These are phyloP conservation scores for Iris pallida DNA, from an alignment of 116 monocot species.

Conservation along the genomic window DNA sequence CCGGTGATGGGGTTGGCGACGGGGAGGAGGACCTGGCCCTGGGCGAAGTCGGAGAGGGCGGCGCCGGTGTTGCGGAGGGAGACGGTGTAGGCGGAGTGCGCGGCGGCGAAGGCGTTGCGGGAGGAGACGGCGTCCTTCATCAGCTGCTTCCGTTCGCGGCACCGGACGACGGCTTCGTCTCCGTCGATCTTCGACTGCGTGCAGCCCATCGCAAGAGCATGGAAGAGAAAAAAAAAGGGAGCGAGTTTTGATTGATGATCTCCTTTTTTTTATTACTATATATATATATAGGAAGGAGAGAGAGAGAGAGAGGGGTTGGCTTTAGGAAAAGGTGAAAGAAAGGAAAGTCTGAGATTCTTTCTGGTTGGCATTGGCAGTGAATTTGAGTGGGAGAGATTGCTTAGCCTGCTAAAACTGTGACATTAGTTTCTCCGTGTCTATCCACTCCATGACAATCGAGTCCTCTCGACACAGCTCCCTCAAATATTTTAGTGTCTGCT, in stretches of 20 bases:
- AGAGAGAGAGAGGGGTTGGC: no score
- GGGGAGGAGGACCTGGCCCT: conserved; percentile 24
- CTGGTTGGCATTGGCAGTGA: no score
- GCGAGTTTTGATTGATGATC: not conserved
- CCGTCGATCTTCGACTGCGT: conserved; percentile 16
- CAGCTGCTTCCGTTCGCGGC: conserved; percentile 9
- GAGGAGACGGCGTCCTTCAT: conserved; percentile 13
- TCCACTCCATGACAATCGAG: no score
- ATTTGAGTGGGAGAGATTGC: no score
- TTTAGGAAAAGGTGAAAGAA: no score
- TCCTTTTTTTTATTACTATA: no score
- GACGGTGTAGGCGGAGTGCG: conserved; percentile 38
- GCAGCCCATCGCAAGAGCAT: conserved; percentile 8
- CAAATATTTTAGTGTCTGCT: no score
- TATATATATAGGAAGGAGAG: no score
- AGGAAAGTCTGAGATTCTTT: no score
- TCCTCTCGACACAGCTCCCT: no score
- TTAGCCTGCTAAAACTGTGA: no score
- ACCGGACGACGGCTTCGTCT: conserved; percentile 7
- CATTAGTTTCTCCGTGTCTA: no score
- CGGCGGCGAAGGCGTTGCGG: conserved; percentile 22
- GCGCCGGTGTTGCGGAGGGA: conserved; percentile 71
- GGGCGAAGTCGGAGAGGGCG: conserved; percentile 70
- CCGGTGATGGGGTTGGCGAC: conserved; percentile 9
- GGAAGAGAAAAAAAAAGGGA: conserved; percentile 74